Evolutionary conservation across 2,329 filamentous ascomycete genomes (phyloP), one percentile per base, ranked within the genome.

Genomic region (Alternaria gansuensis): DNA sequence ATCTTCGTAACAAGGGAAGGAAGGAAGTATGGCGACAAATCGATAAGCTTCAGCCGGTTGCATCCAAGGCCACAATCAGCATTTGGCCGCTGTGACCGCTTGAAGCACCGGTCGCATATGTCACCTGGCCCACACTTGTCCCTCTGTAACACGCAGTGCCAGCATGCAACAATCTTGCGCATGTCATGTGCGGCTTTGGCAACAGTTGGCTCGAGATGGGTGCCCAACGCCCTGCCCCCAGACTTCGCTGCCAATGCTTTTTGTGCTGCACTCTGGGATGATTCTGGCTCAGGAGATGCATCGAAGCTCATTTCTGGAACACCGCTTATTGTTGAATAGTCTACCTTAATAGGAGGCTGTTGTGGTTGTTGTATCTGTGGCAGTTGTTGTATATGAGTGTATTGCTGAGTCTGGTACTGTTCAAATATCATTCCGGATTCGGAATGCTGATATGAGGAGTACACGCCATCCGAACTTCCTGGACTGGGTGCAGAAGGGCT

Each of bases 131-230:
- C 73, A 62, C 79, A 81, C 71, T 79, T 78, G 64, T 82, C 81
- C 67, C 81, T 74, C 60, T 83, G 81, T 48, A 83, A 70, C 4
- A 77, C 77, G 58, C 81, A 83, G 28, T 80, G 76, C 81, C 81
- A 83, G 57, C 81, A 83, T 9, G 80, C 79, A 23, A 78, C 77
- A 7, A 77, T 75, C 52, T 80, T 80, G 13, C 81, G 78, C 80
- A 82, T 81, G 39, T 77, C 73, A 48, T 79, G 76, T 40, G 77
- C 80, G 51, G 78, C 76, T 59, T 77, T 77, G 17, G 77, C 77
- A 34, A 75, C 75, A 10, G 70, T 77, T 40, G 65, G 74, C 44
- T 70, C 67, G 48, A 75, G 69, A 63, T 73, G 77, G 10, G 75
- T 77, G 51, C 77, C 77, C 11, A 81, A 71, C 26, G 74, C 71